Evolutionary conservation across 805 yeast species (phyloP).

Genomic region (Lipomyces orientalis): DNA sequence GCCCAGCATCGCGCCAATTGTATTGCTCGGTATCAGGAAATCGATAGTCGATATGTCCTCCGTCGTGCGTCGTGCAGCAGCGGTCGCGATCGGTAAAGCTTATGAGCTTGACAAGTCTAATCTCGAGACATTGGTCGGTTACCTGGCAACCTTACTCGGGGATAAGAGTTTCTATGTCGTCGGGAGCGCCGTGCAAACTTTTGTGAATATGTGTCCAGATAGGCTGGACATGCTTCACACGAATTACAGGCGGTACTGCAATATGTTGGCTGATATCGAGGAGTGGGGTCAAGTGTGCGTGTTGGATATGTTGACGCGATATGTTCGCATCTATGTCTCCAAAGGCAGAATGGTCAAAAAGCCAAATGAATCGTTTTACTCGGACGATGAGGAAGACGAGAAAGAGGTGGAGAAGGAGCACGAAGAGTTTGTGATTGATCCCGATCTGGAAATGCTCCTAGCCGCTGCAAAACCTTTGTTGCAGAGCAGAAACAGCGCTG

Average conservation of each 20-base stretch:
- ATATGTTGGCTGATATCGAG: conserved; percentile 58
- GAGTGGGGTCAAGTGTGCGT: conserved; percentile 70
- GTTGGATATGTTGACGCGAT: conserved; percentile 68
- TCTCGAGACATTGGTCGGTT: conserved; percentile 55
- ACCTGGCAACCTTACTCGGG: conserved; percentile 59
- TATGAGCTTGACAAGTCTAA: conserved; percentile 53
- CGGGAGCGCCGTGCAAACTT: conserved; percentile 67
- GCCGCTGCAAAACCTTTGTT: conserved; percentile 54
- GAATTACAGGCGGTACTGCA: conserved; percentile 64
- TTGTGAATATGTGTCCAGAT: conserved; percentile 59
- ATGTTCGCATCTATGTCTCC: conserved; percentile 63
- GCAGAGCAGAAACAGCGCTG: conserved; percentile 61
- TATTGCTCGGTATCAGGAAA: conserved; percentile 72
- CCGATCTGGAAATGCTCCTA: conserved; percentile 64
- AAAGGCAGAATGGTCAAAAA: conserved; percentile 32
- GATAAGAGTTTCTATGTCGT: conserved; percentile 73
- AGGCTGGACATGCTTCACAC: conserved; percentile 73
- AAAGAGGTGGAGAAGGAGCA: conserved; percentile 43
- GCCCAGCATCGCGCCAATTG: conserved; percentile 79
- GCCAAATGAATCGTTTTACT: conserved; percentile 30
- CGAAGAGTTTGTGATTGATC: conserved; percentile 46
- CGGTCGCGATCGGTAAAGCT: conserved; percentile 71
- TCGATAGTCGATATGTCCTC: conserved; percentile 74
- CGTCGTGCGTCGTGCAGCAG: conserved; percentile 77
- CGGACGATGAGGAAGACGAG: conserved; percentile 48